A percentile compares a stretch with the other conserved stretches of the same genome.
Evolutionary conservation across 2,329 filamentous ascomycete species (phyloP).

Genomic region (Ceratocystis harringtonii): DNA sequence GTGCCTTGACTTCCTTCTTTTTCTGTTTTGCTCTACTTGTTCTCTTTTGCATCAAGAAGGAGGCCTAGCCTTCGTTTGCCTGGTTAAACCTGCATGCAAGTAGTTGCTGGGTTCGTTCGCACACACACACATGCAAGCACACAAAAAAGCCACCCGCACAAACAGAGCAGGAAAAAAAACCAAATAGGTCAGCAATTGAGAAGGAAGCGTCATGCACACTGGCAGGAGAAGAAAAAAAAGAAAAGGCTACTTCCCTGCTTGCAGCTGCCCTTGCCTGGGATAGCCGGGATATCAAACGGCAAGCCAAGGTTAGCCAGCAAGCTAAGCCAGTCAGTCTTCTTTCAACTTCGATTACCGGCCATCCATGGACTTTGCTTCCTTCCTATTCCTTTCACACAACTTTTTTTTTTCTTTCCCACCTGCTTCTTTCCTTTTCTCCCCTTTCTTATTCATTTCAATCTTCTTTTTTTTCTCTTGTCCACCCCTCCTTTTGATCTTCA

Average conservation of each 20-base stretch:
- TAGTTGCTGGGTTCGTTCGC: background rate
- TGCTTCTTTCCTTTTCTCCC: background rate
- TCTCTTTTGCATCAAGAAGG: background rate
- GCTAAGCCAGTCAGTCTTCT: background rate
- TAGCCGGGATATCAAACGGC: background rate
- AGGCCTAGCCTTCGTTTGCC: background rate
- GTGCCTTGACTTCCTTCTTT: background rate
- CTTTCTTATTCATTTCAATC: background rate
- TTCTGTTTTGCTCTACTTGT: background rate
- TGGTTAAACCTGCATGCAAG: background rate
- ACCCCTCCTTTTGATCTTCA: slow-evolving; percentile 1
- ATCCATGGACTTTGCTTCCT: slow-evolving; percentile 1
- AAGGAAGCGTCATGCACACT: slow-evolving; percentile 2
- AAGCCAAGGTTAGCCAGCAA: background rate
- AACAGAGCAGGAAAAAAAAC: background rate
- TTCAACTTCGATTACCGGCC: background rate
- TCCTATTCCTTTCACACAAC: background rate
- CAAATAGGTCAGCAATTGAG: background rate
- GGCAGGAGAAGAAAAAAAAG: background rate
- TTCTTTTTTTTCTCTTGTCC: slow-evolving; percentile 2
- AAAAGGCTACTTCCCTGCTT: background rate
- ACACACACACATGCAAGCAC: background rate
- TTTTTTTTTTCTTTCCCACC: background rate
- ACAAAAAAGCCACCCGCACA: background rate
- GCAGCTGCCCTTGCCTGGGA: background rate